Evolutionary conservation across 1,284 basidiomycete species (phyloP).

Genomic region (Leccinum angustisporum): DNA sequence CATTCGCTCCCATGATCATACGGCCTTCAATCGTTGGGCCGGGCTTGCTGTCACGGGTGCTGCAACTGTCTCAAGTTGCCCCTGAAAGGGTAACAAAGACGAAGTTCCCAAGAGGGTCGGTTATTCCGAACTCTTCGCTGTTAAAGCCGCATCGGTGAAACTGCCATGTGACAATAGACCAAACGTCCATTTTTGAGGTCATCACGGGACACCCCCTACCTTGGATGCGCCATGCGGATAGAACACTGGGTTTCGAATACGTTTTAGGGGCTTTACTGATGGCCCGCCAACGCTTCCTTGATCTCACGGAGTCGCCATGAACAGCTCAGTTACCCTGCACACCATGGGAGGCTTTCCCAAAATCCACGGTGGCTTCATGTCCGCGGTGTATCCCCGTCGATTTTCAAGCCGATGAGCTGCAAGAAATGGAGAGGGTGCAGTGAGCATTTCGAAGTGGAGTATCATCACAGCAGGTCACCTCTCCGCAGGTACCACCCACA

Average conservation of each 20-base stretch:
- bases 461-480: not conserved
- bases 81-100: conserved; percentile 41
- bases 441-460: not conserved
- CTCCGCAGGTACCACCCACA: conserved; percentile 29
- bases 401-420: conserved; percentile 29
- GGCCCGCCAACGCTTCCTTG: conserved; percentile 19
- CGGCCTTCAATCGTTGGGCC: conserved; percentile 25
- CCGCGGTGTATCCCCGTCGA: conserved; percentile 30
- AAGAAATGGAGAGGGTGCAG: not conserved
- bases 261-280: conserved; percentile 24
- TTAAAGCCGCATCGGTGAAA: conserved; percentile 6
- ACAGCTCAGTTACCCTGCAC: not conserved
- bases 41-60: conserved; percentile 35
- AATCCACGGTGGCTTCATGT: conserved; percentile 28
- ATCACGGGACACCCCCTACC: conserved; percentile 32
- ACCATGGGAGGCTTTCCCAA: not conserved
- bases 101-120: conserved; percentile 44
- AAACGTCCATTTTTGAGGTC: conserved; percentile 39
- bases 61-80: conserved; percentile 46
- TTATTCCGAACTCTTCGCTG: conserved; percentile 45
- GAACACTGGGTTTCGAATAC: conserved; percentile 25
- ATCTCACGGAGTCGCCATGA: conserved; percentile 14
- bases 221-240: conserved; percentile 32
- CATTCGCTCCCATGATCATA: conserved; percentile 41
- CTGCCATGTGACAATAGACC: not conserved